These are phyloP conservation scores for Hemerocallis citrina DNA, from an alignment of 106 monocot species.

Conservation along the genomic window DNA sequence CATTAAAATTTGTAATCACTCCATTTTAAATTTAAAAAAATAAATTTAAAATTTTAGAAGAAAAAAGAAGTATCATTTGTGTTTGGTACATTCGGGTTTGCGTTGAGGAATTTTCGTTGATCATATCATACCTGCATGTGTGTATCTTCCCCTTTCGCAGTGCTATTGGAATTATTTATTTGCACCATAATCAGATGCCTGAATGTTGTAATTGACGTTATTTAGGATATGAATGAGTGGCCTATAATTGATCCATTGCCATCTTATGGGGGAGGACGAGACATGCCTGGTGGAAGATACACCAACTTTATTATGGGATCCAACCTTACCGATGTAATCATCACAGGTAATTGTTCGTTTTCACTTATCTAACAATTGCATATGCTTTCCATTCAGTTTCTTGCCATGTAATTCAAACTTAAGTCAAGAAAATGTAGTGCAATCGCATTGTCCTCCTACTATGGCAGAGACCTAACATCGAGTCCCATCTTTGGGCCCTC, in stretches of 20 bases:
- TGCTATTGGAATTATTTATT: background rate
- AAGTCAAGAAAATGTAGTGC: background rate
- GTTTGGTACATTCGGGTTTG: too few species aligned
- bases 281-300: conserved; percentile 27
- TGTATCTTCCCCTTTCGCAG: too few species aligned
- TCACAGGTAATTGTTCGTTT: conserved; percentile 42
- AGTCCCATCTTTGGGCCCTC: too few species aligned
- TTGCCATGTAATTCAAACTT: background rate
- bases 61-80: too few species aligned
- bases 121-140: too few species aligned
- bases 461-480: too few species aligned
- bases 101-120: too few species aligned
- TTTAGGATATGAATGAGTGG: conserved; percentile 29
- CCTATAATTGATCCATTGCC: conserved; percentile 46
- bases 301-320: conserved; percentile 35
- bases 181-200: background rate
- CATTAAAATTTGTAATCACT: too few species aligned
- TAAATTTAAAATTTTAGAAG: too few species aligned
- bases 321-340: conserved; percentile 44
- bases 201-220: background rate
- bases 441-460: background rate
- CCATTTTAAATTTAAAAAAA: too few species aligned
- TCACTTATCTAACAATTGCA: background rate
- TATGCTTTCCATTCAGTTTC: background rate
- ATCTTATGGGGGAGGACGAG: conserved; percentile 49